These are phyloP conservation scores for Xylariaceae sp. DNA, from an alignment of 2,329 filamentous ascomycete species.

Conservation along the genomic window DNA sequence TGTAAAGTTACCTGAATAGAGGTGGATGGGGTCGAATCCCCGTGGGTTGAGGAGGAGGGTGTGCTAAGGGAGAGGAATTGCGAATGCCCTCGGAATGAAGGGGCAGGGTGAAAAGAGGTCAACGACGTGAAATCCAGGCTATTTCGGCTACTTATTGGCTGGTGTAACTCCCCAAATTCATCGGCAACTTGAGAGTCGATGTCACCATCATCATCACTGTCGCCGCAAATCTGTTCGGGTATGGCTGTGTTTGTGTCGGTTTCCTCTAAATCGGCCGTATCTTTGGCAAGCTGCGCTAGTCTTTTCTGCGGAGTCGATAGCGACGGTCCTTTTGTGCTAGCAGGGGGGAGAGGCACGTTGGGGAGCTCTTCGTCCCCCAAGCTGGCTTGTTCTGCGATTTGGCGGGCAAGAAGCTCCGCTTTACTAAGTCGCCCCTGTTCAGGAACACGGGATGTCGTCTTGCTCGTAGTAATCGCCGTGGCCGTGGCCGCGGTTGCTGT, in stretches of 20 bases:
- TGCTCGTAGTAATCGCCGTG: conserved; percentile 9
- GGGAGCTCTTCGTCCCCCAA: conserved; percentile 23
- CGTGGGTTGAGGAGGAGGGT: conserved; percentile 5
- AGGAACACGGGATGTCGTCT: conserved; percentile 5
- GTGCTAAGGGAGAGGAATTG: conserved; percentile 13
- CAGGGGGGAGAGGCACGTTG: conserved; percentile 29
- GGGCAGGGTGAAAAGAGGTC: conserved; percentile 4
- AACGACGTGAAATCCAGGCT: conserved; percentile 3
- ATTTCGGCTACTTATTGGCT: background rate
- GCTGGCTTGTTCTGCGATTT: conserved; percentile 23
- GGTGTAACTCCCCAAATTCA: conserved; percentile 1
- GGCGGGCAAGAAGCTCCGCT: conserved; percentile 26
- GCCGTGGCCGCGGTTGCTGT: conserved; percentile 6
- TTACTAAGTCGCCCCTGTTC: conserved; percentile 28
- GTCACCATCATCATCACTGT: conserved; percentile 2
- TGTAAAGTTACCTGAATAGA: conserved; percentile 17
- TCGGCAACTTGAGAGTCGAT: background rate
- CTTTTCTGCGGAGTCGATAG: conserved; percentile 40
- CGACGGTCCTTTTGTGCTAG: conserved; percentile 35
- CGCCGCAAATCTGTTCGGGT: conserved; percentile 27
- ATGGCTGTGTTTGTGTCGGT: conserved; percentile 30
- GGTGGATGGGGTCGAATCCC: background rate
- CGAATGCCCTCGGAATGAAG: conserved; percentile 19
- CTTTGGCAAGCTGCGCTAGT: conserved; percentile 10
- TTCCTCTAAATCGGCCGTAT: conserved; percentile 27